A percentile compares a stretch with the other conserved stretches of the same genome.
Conservation (phyloP, 2,329 filamentous ascomycete species). For the Zymoseptoria ardabiliae region DNA sequence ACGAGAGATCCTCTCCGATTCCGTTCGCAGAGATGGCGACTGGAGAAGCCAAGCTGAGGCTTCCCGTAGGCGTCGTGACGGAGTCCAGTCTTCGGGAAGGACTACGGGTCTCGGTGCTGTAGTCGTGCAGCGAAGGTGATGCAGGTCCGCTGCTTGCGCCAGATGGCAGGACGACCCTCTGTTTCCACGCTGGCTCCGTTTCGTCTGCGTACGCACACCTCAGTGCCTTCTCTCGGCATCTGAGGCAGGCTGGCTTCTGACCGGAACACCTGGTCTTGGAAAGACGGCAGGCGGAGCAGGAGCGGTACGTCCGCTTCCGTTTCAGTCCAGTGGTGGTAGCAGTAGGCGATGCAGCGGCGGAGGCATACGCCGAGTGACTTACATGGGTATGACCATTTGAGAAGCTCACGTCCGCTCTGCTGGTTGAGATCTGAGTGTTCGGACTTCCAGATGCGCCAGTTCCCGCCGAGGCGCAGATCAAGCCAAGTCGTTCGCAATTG, state of each 20-base stretch:
- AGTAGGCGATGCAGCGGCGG: slow-evolving; percentile 1
- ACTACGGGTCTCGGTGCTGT: background rate
- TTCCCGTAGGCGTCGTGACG: slow-evolving; percentile 7
- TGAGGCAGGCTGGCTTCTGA: slow-evolving; percentile 15
- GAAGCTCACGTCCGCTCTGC: background rate
- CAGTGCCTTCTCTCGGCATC: slow-evolving; percentile 17
- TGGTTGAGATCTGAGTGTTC: background rate
- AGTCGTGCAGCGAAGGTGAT: background rate
- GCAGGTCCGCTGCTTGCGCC: background rate
- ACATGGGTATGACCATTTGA: background rate
- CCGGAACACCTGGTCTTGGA: slow-evolving; percentile 20
- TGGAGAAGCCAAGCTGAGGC: slow-evolving; percentile 11
- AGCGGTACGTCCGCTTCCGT: slow-evolving; percentile 19
- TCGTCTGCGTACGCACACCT: slow-evolving; percentile 18
- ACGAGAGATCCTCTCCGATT: slow-evolving; percentile 10
- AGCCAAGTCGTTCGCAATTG: slow-evolving; percentile 18
- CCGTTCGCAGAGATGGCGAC: slow-evolving; percentile 2
- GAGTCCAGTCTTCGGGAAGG: slow-evolving; percentile 9
- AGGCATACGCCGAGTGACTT: background rate
- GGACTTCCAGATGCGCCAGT: background rate
- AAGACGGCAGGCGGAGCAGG: slow-evolving; percentile 15
- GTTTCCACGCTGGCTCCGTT: slow-evolving; percentile 20
- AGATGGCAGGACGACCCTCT: slow-evolving; percentile 7
- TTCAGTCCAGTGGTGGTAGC: slow-evolving; percentile 11
- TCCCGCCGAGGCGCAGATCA: slow-evolving; percentile 13